These are phyloP conservation scores for Fusarium begoniae DNA, from an alignment of 2,329 filamentous ascomycete species.

Conservation along the genomic window DNA sequence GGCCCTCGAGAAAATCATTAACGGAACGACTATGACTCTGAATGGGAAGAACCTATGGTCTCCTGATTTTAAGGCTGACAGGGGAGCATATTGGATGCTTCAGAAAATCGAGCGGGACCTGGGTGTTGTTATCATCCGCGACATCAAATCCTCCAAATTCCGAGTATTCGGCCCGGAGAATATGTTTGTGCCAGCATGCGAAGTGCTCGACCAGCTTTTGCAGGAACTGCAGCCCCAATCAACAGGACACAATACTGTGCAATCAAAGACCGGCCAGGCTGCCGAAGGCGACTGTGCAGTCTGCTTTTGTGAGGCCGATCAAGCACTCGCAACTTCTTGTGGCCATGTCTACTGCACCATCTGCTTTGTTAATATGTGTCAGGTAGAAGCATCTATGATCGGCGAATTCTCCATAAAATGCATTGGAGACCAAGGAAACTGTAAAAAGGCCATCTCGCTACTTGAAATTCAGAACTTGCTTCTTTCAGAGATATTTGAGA, in stretches of 20 bases:
- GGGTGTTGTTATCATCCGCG: slow-evolving; percentile 9
- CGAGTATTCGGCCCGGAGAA: slow-evolving; percentile 4
- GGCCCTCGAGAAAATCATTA: neutral
- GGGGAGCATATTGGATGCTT: neutral
- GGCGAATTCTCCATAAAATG: neutral
- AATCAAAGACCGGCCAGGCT: neutral
- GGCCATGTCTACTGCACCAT: slow-evolving; percentile 53
- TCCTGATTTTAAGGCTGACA: neutral
- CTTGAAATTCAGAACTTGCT: slow-evolving; percentile 37
- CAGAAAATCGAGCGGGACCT: slow-evolving; percentile 1
- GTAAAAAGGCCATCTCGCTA: slow-evolving; percentile 39
- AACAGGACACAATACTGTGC: accelerated
- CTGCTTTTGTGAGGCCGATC: slow-evolving; percentile 51
- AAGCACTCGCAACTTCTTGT: slow-evolving; percentile 49
- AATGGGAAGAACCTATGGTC: slow-evolving; percentile 9
- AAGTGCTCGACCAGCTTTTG: slow-evolving; percentile 31
- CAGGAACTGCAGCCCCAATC: slow-evolving; percentile 29
- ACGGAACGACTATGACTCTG: neutral
- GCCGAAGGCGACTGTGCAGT: slow-evolving; percentile 42
- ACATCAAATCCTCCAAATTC: slow-evolving; percentile 1
- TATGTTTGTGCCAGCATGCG: neutral
- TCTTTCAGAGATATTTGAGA: slow-evolving; percentile 44
- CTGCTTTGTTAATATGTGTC: slow-evolving; percentile 49
- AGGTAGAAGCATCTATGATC: neutral
- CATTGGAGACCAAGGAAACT: neutral